These are phyloP conservation scores for Phytophthora brassicae DNA, from an alignment of 352 stramenopile genomes.

Conservation along the genomic window DNA sequence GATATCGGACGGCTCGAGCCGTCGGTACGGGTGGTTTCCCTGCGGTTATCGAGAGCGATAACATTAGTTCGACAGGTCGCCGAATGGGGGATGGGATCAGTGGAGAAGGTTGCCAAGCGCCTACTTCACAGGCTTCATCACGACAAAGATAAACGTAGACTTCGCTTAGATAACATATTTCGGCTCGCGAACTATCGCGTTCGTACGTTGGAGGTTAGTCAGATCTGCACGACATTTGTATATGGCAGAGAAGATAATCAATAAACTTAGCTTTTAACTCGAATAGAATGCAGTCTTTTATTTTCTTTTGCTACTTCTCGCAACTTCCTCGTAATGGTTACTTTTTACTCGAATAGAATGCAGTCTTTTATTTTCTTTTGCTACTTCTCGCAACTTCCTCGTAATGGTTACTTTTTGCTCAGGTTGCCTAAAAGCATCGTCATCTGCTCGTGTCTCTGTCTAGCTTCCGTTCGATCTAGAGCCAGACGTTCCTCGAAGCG, in stretches of 20 bases:
- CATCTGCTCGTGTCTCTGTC: conserved; percentile 11
- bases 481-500: background rate
- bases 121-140: too few relatives aligned
- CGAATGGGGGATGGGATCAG: conserved; percentile 6
- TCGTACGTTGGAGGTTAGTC: background rate
- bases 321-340: too few relatives aligned
- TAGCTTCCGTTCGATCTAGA: background rate
- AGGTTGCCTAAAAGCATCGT: conserved; percentile 9
- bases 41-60: background rate
- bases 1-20: background rate
- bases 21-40: background rate
- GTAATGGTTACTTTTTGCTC: too few relatives aligned
- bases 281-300: too few relatives aligned
- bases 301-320: too few relatives aligned
- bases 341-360: too few relatives aligned
- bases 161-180: background rate
- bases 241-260: background rate
- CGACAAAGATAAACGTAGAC: background rate
- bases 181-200: background rate
- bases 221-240: background rate
- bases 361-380: too few relatives aligned
- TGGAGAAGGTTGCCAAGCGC: conserved; percentile 1
- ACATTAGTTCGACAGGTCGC: background rate
- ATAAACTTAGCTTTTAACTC: background rate
- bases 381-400: too few relatives aligned